These are phyloP conservation scores for Yamadazyma conglobata DNA, from an alignment of 1,139 yeast genomes.

Conservation along the genomic window DNA sequence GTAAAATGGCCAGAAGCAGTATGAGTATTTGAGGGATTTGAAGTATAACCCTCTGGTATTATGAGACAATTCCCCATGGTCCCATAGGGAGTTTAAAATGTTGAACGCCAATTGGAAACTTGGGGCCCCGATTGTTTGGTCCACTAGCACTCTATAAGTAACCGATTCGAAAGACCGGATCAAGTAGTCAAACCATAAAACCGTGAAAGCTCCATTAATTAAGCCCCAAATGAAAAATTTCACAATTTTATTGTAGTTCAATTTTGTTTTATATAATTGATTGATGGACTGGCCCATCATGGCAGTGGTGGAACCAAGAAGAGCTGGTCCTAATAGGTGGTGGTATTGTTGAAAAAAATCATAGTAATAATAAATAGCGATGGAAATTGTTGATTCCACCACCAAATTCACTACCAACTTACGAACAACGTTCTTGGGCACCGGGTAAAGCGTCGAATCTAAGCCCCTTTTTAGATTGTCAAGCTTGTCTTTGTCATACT, in stretches of 20 bases:
- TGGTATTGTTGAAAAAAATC: conserved; percentile 19
- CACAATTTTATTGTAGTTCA: conserved; percentile 36
- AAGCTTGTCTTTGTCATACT: conserved; percentile 11
- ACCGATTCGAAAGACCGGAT: conserved; percentile 33
- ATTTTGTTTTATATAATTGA: conserved; percentile 43
- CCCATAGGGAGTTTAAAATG: conserved; percentile 53
- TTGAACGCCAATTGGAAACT: conserved; percentile 51
- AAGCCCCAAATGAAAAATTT: conserved; percentile 63
- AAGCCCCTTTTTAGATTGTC: conserved; percentile 13
- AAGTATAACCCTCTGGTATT: conserved; percentile 33
- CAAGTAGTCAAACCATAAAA: conserved; percentile 54
- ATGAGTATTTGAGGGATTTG: conserved; percentile 50
- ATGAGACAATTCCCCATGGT: conserved; percentile 37
- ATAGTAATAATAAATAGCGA: conserved; percentile 28
- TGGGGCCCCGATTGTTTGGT: conserved; percentile 56
- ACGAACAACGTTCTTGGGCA: conserved; percentile 16
- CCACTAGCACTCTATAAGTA: conserved; percentile 41
- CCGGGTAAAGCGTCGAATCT: conserved; percentile 20
- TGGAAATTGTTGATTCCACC: conserved; percentile 22
- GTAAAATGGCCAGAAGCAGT: conserved; percentile 58
- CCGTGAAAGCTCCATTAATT: conserved; percentile 54
- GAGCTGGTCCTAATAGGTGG: conserved; percentile 35
- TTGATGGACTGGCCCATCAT: conserved; percentile 57
- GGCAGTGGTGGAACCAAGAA: conserved; percentile 49
- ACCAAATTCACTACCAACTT: conserved; percentile 18